Percentiles rank a stretch among this genome's conserved stretches.
These are phyloP conservation scores for Rhypophila decipiens DNA, from an alignment of 495 filamentous ascomycete species.

Conservation along the genomic window DNA sequence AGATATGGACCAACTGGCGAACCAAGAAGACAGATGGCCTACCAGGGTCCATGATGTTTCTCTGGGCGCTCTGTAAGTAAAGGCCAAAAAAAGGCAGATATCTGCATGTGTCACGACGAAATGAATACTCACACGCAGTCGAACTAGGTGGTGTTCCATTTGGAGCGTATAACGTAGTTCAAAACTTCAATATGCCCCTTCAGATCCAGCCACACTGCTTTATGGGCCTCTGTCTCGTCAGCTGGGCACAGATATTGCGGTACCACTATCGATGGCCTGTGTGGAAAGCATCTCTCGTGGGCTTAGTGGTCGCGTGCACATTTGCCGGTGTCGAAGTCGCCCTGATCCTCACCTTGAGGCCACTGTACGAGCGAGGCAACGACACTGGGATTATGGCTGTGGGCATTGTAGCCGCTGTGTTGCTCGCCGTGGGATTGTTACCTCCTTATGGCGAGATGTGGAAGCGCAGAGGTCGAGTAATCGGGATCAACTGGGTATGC, in stretches of 20 bases:
- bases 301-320: conserved; percentile 27
- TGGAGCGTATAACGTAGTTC: conserved; percentile 35
- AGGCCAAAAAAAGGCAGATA: background rate
- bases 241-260: conserved; percentile 59
- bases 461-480: conserved; percentile 62
- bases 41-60: conserved; percentile 65
- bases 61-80: conserved; percentile 61
- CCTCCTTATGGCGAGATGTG: conserved; percentile 68
- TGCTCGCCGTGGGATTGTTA: conserved; percentile 65
- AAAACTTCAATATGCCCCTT: conserved; percentile 69
- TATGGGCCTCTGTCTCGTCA: conserved; percentile 54
- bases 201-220: conserved; percentile 72
- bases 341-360: conserved; percentile 57
- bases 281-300: conserved; percentile 44
- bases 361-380: conserved; percentile 44
- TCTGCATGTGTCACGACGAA: background rate
- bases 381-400: conserved; percentile 52
- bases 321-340: conserved; percentile 57
- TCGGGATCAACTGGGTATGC: conserved; percentile 55
- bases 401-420: conserved; percentile 59
- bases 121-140: background rate
- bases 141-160: conserved; percentile 39
- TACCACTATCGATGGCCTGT: conserved; percentile 53
- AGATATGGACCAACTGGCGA: conserved; percentile 67
- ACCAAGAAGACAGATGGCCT: conserved; percentile 67